phyloP scores from a whole-genome alignment of 345 rosid species.

The Microthlaspi erraticum region DNA sequence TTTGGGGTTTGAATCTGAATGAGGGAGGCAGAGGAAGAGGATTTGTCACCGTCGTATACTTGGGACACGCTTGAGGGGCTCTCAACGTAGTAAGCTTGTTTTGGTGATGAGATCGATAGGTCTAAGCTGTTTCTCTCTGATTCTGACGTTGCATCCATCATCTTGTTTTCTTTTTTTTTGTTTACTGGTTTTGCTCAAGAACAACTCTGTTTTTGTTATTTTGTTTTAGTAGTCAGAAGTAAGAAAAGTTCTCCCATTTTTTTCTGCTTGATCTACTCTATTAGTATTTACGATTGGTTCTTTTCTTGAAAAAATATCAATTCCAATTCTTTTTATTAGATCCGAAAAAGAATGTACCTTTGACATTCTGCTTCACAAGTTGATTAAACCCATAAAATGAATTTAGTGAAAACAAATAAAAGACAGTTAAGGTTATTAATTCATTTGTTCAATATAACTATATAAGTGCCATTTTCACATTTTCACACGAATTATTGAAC shows the following conservation, averaged over 20 bases:
- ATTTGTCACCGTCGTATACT: slow-evolving; percentile 74
- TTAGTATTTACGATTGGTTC: slow-evolving; percentile 19
- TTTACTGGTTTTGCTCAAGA: background rate
- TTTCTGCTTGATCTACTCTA: slow-evolving; percentile 17
- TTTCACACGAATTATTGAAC: too few species aligned
- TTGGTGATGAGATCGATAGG: slow-evolving; percentile 79
- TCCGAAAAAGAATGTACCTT: slow-evolving; percentile 15
- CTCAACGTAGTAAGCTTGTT: slow-evolving; percentile 71
- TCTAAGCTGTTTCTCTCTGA: slow-evolving; percentile 76
- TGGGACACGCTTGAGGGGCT: slow-evolving; percentile 81
- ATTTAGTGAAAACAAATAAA: too few species aligned
- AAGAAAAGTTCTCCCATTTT: slow-evolving; percentile 26
- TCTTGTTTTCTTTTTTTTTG: slow-evolving; percentile 15
- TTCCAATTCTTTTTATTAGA: background rate
- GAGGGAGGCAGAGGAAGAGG: slow-evolving; percentile 53
- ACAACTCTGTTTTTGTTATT: slow-evolving; percentile 7
- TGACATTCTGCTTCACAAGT: slow-evolving; percentile 2
- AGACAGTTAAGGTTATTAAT: too few species aligned
- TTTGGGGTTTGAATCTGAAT: slow-evolving; percentile 44
- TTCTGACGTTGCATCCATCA: slow-evolving; percentile 68
- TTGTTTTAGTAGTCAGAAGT: background rate
- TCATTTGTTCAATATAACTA: too few species aligned
- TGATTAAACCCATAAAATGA: background rate
- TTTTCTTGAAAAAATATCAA: background rate
- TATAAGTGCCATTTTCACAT: too few species aligned